Base-by-base conservation (phyloP, 2,329 filamentous ascomycete genomes). In the Ceratocystis cubensis region DNA sequence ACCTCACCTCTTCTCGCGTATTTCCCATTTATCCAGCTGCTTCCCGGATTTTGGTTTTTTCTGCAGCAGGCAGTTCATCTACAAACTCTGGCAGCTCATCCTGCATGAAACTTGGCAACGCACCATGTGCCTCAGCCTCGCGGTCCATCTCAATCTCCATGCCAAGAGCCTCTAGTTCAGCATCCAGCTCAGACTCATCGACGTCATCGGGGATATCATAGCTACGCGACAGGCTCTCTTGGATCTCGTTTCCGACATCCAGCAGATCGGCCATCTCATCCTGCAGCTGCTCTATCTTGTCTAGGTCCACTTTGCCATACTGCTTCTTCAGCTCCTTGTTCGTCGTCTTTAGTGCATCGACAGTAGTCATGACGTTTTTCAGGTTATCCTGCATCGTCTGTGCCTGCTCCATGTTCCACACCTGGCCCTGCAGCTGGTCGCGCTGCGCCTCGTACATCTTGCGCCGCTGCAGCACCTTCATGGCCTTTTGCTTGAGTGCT, bases 401-500 rank as follows among this genome's bases (percentile, higher is more conserved):
- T 2, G 93, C 92, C 78, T 96, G 92, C 78, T 97, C 92, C 92
- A 99, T 96, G 78, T 97, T 97, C 92, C 92, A 97, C 25, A 90
- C 90, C 78, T 99, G 94, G 70, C 88, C 84, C 77, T 96, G 89
- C 65, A 97, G 85, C 78, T 97, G 92, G 73, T 96, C 91, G 70
- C 93, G 90, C 77, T 96, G 91, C 2, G 84, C 82, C 78, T 99
- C 94, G 84, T 96, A 96, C 77, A 92, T 88, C 75, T 96, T 96
- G 71, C 93, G 88, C 68, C 91, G 88, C 78, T 96, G 91, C 1
- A 97, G 86, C 10, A 97, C 86, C 73, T 96, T 96, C 72, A 96
- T 87, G 1, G 93, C 93, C 74, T 96, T 96, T 73, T 95, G 87
- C 75, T 94, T 95, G 72, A 99, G 85, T 37, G 93, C 92, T 15